Percentiles rank a stretch among this genome's conserved stretches.
These are phyloP conservation scores for Chlorella vulgaris DNA, from an alignment of 139 green algal genomes.

Conservation along the genomic window DNA sequence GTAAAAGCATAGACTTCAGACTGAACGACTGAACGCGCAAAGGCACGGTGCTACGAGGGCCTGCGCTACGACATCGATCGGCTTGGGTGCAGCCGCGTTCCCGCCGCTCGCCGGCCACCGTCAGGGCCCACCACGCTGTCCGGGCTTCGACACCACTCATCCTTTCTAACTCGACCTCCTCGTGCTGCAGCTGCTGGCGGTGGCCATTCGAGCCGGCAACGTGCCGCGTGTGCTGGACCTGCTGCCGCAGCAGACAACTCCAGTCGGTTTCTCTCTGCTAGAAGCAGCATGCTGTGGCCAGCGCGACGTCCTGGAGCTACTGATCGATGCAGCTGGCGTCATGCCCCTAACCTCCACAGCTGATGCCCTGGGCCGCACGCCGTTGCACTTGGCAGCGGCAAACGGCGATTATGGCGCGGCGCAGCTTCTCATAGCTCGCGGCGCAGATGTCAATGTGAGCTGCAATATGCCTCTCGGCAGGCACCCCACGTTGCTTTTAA, in stretches of 20 bases:
- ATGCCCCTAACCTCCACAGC: background rate
- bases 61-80: no score
- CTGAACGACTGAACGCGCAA: no score
- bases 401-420: constrained; percentile 8
- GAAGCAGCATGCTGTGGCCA: constrained; percentile 20
- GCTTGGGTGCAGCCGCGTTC: no score
- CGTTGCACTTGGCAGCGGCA: constrained; percentile 23
- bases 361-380: constrained; percentile 3
- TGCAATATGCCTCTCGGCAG: no score
- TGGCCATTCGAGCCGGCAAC: constrained; percentile 4
- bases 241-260: background rate
- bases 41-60: no score
- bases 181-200: constrained; percentile 9
- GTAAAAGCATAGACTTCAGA: no score
- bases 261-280: constrained; percentile 1
- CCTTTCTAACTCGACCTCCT: no score
- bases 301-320: background rate
- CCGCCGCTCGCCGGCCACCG: no score
- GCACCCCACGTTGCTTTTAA: background rate
- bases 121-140: no score
- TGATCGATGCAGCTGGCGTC: background rate
- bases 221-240: background rate
- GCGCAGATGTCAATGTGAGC: constrained; percentile 19
- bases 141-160: no score
- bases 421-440: constrained; percentile 18